Evolutionary conservation across 495 filamentous ascomycete genomes (phyloP).

Genomic region (Talaromyces ruber): DNA sequence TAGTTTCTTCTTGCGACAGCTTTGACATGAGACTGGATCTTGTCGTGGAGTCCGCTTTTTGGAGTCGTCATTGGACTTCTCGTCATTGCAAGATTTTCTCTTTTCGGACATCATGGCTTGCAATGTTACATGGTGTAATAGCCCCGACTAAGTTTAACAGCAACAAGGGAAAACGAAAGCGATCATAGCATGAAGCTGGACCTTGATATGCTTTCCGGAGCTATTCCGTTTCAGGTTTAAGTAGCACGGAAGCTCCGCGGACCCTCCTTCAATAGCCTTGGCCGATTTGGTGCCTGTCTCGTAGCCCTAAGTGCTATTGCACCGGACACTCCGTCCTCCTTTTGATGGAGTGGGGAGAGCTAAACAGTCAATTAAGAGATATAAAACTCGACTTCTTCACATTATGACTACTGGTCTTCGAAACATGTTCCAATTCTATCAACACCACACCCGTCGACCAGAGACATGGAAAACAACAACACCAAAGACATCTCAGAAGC

Average conservation of each 20-base stretch:
- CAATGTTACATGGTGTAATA: background rate
- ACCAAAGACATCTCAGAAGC: background rate
- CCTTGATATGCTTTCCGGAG: background rate
- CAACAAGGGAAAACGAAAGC: background rate
- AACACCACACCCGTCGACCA: background rate
- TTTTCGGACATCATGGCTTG: background rate
- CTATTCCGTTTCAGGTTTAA: background rate
- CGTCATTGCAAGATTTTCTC: background rate
- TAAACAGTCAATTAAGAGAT: background rate
- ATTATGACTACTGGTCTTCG: background rate
- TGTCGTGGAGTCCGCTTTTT: slow-evolving; percentile 24
- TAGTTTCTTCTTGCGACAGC: slow-evolving; percentile 35
- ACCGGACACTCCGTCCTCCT: too few species aligned
- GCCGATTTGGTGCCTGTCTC: background rate
- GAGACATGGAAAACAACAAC: background rate
- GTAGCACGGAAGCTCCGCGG: background rate
- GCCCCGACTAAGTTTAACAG: background rate
- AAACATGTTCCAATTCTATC: background rate
- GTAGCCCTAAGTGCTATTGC: background rate
- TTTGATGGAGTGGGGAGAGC: background rate
- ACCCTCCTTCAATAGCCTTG: too few species aligned
- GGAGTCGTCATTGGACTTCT: background rate
- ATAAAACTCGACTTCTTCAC: background rate
- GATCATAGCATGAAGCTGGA: background rate
- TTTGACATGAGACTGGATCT: slow-evolving; percentile 42